phyloP scores from a whole-genome alignment of 106 monocot genomes.

The Platanthera guangdongensis region DNA sequence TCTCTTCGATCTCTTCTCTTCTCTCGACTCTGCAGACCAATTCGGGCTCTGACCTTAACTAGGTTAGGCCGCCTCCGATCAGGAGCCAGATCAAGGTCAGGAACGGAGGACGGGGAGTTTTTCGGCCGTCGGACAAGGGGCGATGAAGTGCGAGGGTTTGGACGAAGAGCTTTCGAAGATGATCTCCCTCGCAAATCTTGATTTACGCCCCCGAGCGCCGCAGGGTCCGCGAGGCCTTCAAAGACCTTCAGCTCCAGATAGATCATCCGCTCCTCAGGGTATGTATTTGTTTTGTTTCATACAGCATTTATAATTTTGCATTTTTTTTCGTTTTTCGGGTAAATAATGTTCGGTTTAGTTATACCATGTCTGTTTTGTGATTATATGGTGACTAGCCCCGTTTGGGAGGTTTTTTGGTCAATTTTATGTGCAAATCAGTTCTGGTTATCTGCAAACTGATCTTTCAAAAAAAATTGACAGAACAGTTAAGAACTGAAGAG shows the following conservation, averaged over 20 bases:
- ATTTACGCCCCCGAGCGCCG: slow-evolving; percentile 62
- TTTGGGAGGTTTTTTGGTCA: too few species aligned
- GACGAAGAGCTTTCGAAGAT: slow-evolving; percentile 55
- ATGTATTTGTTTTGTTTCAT: background rate
- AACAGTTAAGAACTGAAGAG: too few species aligned
- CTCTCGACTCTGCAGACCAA: background rate
- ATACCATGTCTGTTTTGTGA: background rate
- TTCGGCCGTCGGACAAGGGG: background rate
- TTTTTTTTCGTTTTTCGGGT: background rate
- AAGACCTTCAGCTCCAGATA: slow-evolving; percentile 69
- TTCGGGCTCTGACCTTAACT: slow-evolving; percentile 5
- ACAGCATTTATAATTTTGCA: background rate
- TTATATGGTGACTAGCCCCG: background rate
- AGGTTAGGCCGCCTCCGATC: background rate
- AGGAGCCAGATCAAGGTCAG: background rate
- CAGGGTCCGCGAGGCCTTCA: slow-evolving; percentile 67
- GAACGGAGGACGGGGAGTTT: background rate
- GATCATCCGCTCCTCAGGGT: slow-evolving; percentile 93
- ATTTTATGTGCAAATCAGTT: too few species aligned
- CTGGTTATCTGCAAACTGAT: too few species aligned
- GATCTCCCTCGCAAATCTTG: slow-evolving; percentile 49
- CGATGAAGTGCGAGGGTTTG: slow-evolving; percentile 52
- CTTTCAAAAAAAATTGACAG: too few species aligned
- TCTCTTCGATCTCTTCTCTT: background rate
- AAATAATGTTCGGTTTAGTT: background rate